A percentile compares a stretch with the other conserved stretches of the same genome.
phyloP scores from a whole-genome alignment of 2,329 filamentous ascomycete genomes.

The Penicillium brevicompactum region DNA sequence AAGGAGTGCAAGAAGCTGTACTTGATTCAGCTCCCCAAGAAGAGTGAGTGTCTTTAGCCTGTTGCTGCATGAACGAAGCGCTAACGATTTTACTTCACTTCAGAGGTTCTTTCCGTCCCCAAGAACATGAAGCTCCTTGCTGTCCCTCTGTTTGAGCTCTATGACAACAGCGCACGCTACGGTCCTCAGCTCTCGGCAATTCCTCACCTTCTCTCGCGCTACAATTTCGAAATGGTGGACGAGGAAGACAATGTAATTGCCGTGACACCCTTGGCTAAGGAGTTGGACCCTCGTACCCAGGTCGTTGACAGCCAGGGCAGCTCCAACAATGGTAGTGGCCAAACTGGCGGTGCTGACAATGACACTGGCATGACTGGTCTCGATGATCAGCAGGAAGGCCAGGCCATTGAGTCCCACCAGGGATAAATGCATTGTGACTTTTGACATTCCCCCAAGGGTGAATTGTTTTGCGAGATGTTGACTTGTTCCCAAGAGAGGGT shows the following conservation, averaged over 20 bases:
- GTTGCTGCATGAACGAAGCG: background rate
- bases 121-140: constrained; percentile 99
- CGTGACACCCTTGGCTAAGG: constrained; percentile 69
- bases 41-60: constrained; percentile 62
- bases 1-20: constrained; percentile 99
- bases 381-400: constrained; percentile 13
- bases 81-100: background rate
- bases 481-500: too few species aligned
- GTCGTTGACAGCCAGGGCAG: background rate
- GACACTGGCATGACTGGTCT: constrained; percentile 42
- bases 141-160: constrained; percentile 94
- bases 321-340: constrained; percentile 37
- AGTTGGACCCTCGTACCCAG: background rate
- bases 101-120: constrained; percentile 91
- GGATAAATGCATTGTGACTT: constrained; percentile 2
- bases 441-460: too few species aligned
- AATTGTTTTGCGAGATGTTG: too few species aligned
- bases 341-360: constrained; percentile 53
- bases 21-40: constrained; percentile 90
- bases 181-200: constrained; percentile 96
- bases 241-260: constrained; percentile 87
- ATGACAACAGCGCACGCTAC: constrained; percentile 94
- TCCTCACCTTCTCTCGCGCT: constrained; percentile 88
- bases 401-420: constrained; percentile 28
- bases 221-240: constrained; percentile 97